phyloP scores from a whole-genome alignment of 2,329 filamentous ascomycete genomes.

The Pseudogymnoascus sp. region DNA sequence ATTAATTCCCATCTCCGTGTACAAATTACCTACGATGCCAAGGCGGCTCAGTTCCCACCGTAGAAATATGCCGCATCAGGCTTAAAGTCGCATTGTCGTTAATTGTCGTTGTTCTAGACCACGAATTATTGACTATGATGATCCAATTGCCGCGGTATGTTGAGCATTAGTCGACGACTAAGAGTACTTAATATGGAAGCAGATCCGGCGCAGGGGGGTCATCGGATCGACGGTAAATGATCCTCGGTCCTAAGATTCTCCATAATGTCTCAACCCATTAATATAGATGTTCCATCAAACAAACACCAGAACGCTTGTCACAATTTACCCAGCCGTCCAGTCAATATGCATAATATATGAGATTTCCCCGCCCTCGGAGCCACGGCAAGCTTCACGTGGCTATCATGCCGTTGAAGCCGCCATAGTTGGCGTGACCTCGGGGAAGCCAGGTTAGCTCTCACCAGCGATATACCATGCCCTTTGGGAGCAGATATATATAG shows the following conservation, averaged over 20 bases:
- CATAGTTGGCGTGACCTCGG: neutral
- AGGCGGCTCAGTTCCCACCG: neutral
- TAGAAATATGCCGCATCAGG: neutral
- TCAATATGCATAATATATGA: conserved; percentile 1
- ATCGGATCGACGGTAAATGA: conserved; percentile 7
- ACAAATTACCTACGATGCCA: neutral
- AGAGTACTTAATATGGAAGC: conserved; percentile 1
- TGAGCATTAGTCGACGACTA: neutral
- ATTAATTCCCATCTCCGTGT: neutral
- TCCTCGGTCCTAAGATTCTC: conserved; percentile 4
- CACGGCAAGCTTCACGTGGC: neutral
- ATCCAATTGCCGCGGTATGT: neutral
- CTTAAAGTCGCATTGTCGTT: neutral
- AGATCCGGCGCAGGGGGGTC: neutral
- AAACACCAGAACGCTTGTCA: neutral
- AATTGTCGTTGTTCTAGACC: neutral
- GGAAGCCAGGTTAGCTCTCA: neutral
- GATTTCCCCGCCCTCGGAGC: neutral
- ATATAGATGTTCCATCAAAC: conserved; percentile 8
- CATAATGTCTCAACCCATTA: neutral
- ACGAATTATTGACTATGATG: neutral
- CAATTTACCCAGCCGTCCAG: neutral
- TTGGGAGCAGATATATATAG: neutral
- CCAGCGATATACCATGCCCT: neutral
- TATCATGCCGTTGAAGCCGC: neutral